These are phyloP conservation scores for Trichoderma brevicompactum DNA, from an alignment of 2,329 filamentous ascomycete genomes.

Conservation along the genomic window DNA sequence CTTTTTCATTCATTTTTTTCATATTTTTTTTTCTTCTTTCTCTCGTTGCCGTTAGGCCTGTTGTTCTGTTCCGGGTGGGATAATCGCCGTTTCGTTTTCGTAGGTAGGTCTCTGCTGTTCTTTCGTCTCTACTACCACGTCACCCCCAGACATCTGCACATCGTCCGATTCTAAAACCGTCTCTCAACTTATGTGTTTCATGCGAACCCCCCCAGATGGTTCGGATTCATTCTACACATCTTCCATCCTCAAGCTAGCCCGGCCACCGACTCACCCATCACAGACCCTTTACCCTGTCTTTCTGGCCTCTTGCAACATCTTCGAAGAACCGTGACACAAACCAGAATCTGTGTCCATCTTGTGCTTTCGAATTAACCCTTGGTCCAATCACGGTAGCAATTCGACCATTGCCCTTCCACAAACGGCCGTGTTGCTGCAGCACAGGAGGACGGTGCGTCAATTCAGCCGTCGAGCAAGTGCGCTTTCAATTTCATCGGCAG, in stretches of 20 bases:
- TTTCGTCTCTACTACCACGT: background rate
- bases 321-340: slow-evolving; percentile 5
- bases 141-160: background rate
- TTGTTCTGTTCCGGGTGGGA: slow-evolving; percentile 18
- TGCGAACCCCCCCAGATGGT: background rate
- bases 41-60: slow-evolving; percentile 4
- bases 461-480: background rate
- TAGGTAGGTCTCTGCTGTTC: slow-evolving; percentile 18
- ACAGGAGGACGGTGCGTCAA: slow-evolving; percentile 16
- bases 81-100: background rate
- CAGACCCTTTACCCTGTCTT: background rate
- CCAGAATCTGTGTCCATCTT: background rate
- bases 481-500: background rate
- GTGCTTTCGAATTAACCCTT: background rate
- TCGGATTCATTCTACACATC: background rate
- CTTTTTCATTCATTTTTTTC: background rate
- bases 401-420: background rate
- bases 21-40: slow-evolving; percentile 4
- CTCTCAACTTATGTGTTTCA: slow-evolving; percentile 13
- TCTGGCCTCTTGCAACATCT: slow-evolving; percentile 1
- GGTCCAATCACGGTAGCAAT: slow-evolving; percentile 31
- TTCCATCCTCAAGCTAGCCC: background rate
- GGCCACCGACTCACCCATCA: background rate
- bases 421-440: background rate
- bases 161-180: background rate